These are phyloP conservation scores for Boeremia lycopersici DNA, from an alignment of 2,329 filamentous ascomycete species.

Conservation along the genomic window DNA sequence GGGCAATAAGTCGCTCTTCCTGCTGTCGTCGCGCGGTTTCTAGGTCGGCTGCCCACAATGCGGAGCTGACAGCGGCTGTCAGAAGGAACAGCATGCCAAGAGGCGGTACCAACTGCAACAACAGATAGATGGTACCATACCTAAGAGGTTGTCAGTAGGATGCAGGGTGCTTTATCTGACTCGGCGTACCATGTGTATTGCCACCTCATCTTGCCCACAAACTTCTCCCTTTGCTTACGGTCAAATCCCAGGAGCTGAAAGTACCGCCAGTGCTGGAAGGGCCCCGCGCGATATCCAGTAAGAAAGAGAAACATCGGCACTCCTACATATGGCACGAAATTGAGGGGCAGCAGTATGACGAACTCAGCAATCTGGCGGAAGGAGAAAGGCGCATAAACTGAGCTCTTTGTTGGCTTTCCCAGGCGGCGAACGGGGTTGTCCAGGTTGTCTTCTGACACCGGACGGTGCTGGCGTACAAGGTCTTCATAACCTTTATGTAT, in stretches of 20 bases:
- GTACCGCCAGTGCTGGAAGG: constrained; percentile 89
- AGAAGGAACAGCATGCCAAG: constrained; percentile 94
- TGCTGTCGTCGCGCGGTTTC: constrained; percentile 56
- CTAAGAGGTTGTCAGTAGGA: constrained; percentile 42
- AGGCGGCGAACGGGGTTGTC: constrained; percentile 78
- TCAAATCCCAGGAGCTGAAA: constrained; percentile 78
- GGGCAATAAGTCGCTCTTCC: constrained; percentile 27
- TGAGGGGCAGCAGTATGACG: constrained; percentile 70
- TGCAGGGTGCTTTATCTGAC: background rate
- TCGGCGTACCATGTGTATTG: constrained; percentile 77
- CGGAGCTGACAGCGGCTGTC: constrained; percentile 82
- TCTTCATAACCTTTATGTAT: constrained; percentile 74
- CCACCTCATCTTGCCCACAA: constrained; percentile 71
- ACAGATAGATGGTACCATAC: constrained; percentile 84
- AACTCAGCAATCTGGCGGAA: constrained; percentile 90
- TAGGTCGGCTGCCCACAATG: constrained; percentile 81
- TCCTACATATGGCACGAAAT: constrained; percentile 83
- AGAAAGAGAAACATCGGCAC: constrained; percentile 85
- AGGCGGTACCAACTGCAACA: constrained; percentile 85
- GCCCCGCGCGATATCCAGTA: constrained; percentile 85
- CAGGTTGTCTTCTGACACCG: constrained; percentile 67
- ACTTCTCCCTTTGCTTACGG: constrained; percentile 74
- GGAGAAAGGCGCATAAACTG: constrained; percentile 87
- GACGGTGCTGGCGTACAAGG: constrained; percentile 54
- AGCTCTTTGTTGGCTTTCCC: constrained; percentile 77